Base-by-base conservation (phyloP, 2,329 filamentous ascomycete species). In the Aspergillus intermedius region DNA sequence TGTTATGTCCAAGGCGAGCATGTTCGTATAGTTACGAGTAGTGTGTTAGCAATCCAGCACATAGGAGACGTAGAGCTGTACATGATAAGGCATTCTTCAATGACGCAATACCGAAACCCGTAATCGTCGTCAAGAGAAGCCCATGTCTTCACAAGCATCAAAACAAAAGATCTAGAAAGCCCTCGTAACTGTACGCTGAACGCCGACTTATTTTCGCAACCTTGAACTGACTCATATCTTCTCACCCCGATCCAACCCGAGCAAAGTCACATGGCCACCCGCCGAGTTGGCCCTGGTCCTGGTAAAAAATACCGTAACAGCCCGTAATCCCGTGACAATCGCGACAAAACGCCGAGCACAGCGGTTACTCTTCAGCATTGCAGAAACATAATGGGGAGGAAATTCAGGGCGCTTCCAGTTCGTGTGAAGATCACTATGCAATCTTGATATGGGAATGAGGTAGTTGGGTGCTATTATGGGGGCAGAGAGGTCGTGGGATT, bases 351-450 rank as follows among this genome's bases (percentile, higher is more conserved):
- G 37, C 37, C 37, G 37, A 40, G 17, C 5, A 21, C 17, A 12
- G 9, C 13, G 5, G 3, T 3, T 5, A 2, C n/a, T 2, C 9
- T 15, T n/a, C 9, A 15, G 1, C 2, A 23, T n/a, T 10, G 41
- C 48, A 42, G 13, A 50, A 46, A 22, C 55, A 59, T 61, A 67
- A 65, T 66, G 63, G 64, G 61, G 56, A 65, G 56, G 10, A 40
- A 21, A 37, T 54, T 49, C 4, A 21, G 47, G 6, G 41, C 51
- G 54, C 46, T 66, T 66, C 46, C 58, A 62, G 55, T 65, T 66
- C 44, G 25, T 37, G 4, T 17, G 34, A 15, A 5, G n/a, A 37
- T 9, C 34, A 19, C n/a, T 12, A 30, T 30, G 10, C 25, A 30
- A 30, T 12, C n/a, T 17, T 37, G 34, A 17, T 19, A 19, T 37